Base-by-base conservation (phyloP, 495 filamentous ascomycete genomes). In the Aspergillus taichungensis region DNA sequence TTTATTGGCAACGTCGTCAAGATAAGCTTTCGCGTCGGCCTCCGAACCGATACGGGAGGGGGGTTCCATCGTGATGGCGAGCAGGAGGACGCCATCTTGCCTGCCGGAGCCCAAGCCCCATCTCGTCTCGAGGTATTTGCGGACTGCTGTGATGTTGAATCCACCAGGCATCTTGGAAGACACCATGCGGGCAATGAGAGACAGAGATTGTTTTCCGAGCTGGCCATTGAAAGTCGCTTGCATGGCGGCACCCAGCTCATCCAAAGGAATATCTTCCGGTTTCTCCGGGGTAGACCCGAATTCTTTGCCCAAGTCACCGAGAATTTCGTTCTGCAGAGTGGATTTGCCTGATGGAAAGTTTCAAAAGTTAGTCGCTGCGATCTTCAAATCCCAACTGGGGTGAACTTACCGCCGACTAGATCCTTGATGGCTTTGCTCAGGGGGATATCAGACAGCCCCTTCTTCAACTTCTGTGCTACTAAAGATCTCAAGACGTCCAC, bases 161-260 rank as follows among this genome's bases (percentile, higher is more conserved):
- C 92, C 92, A 59, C 90, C 94, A 30, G 92, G 94, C 92, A 99
- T 97, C 66, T 99, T 99, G 5, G 92, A 95, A 4, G 94, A 96
- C 27, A 99, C 90, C 59, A 96, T 72, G 48, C 91, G 81, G 29
- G 94, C 91, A 57, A 97, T 83, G 42, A 97, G 79, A 4, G 92
- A 94, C 28, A 87, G 87, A 0, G 92, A 91, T 45, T 97, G 92
- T 69, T 99, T 97, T 53, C 92, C 92, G 40, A 97, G 80, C 68
- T 96, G 89, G 40, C 92, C 92, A 64, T 95, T 92, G 72, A 97
- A 99, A 28, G 92, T 96, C 27, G 87, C 82, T 67, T 97, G 94
- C 85, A 99, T 95, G 7, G 92, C 74, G 39, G 86, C 88, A 65
- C 92, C 87, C 40, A 99, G 73, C 69, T 99, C 92, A 56, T 97